Evolutionary conservation across 768 basidiomycete genomes (phyloP).

Genomic region (Zangia roseola): DNA sequence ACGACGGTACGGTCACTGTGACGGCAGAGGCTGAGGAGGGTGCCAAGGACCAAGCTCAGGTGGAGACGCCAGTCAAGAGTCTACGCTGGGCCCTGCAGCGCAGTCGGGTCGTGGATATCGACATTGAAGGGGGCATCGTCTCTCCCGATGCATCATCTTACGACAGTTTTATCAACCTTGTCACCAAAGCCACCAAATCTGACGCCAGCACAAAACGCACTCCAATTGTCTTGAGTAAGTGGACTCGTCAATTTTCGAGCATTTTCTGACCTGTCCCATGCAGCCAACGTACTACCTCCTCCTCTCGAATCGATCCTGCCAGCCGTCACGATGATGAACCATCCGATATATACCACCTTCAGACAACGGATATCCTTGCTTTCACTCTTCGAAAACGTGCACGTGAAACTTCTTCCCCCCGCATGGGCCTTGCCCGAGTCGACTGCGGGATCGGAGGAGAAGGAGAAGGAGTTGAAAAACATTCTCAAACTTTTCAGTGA

Average conservation of each 20-base stretch:
- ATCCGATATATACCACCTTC: slow-evolving; percentile 70
- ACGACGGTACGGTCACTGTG: slow-evolving; percentile 45
- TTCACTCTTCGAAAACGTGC: slow-evolving; percentile 70
- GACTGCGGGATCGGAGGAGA: slow-evolving; percentile 20
- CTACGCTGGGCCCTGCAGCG: slow-evolving; percentile 65
- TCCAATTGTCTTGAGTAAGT: slow-evolving; percentile 65
- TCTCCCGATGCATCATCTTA: slow-evolving; percentile 46
- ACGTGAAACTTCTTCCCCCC: slow-evolving; percentile 77
- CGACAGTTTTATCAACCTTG: slow-evolving; percentile 70
- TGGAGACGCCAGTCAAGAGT: slow-evolving; percentile 47
- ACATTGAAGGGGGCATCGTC: slow-evolving; percentile 55
- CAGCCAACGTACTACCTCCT: slow-evolving; percentile 81
- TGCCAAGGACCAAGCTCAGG: slow-evolving; percentile 16
- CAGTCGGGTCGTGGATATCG: slow-evolving; percentile 67
- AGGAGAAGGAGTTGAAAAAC: slow-evolving; percentile 48
- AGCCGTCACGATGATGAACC: slow-evolving; percentile 77
- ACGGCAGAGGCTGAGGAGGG: slow-evolving; percentile 21
- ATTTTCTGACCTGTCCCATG: slow-evolving; percentile 4
- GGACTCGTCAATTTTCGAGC: not conserved
- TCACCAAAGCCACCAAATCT: slow-evolving; percentile 55
- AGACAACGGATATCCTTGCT: slow-evolving; percentile 70
- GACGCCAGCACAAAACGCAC: slow-evolving; percentile 35
- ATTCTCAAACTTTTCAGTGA: slow-evolving; percentile 84
- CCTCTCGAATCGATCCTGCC: slow-evolving; percentile 69
- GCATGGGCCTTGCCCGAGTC: slow-evolving; percentile 61